Percentiles rank a stretch among this genome's conserved stretches.
Conservation (phyloP, 371 early-diverging fungal species). For the Mucor lusitanicus region DNA sequence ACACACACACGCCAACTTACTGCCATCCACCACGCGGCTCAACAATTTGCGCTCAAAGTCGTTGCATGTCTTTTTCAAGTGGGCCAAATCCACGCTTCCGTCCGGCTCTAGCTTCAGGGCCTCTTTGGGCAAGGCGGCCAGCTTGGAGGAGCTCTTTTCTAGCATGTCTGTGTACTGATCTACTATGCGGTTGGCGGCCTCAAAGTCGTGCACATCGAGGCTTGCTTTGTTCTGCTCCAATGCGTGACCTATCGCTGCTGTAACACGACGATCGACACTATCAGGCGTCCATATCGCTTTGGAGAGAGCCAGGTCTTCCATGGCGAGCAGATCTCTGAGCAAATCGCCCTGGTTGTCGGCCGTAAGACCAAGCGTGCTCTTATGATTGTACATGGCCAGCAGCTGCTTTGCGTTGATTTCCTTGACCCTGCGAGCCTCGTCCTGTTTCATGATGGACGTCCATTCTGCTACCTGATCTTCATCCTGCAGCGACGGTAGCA, state of each 20-base stretch:
- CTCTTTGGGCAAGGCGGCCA: background rate
- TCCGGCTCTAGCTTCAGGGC: background rate
- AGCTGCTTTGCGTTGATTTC: conserved; percentile 54
- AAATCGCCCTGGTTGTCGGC: background rate
- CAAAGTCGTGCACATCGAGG: conserved; percentile 28
- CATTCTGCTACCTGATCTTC: conserved; percentile 18
- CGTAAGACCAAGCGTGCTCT: conserved; percentile 11
- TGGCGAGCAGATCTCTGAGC: conserved; percentile 6
- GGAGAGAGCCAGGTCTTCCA: conserved; percentile 22
- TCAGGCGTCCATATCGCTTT: conserved; percentile 37
- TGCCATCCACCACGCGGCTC: conserved; percentile 65
- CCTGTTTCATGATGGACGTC: conserved; percentile 28
- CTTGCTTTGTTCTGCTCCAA: conserved; percentile 17
- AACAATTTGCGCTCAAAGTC: conserved; percentile 63
- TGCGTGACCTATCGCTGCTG: conserved; percentile 39
- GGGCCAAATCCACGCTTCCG: conserved; percentile 23
- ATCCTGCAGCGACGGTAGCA: conserved; percentile 24
- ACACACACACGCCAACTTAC: conserved; percentile 26
- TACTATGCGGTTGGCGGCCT: conserved; percentile 26
- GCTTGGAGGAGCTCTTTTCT: conserved; percentile 7
- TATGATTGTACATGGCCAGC: conserved; percentile 27
- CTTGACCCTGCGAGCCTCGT: conserved; percentile 35
- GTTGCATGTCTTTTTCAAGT: conserved; percentile 37
- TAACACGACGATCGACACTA: conserved; percentile 38
- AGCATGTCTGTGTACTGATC: conserved; percentile 10